Conservation (phyloP, 306 rosid genomes). For the Glycine latifolia region DNA sequence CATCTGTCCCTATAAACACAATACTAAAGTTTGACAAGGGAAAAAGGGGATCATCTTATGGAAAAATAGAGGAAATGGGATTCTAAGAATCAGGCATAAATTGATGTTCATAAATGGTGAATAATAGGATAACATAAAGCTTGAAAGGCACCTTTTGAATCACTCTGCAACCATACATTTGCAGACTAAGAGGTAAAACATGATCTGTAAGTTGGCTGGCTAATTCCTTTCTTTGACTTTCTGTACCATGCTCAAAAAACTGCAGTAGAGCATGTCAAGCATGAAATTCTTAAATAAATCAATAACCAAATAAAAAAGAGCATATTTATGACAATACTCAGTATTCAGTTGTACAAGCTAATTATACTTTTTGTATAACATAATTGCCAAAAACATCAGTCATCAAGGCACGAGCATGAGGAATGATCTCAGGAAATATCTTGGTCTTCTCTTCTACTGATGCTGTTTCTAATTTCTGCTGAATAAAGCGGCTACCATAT, state of each 20-base stretch:
- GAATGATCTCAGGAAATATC: conserved; percentile 89
- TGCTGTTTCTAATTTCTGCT: conserved; percentile 93
- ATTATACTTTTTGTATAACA: conserved; percentile 91
- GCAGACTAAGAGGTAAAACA: conserved; percentile 94
- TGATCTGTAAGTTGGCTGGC: conserved; percentile 83
- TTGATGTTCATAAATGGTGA: conserved; percentile 23
- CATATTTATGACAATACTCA: conserved; percentile 20
- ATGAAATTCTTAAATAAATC: conserved; percentile 40
- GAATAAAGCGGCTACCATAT: conserved; percentile 98
- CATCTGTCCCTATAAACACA: conserved; percentile 25
- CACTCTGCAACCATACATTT: conserved; percentile 99
- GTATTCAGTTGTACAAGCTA: conserved; percentile 43
- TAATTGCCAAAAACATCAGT: conserved; percentile 98
- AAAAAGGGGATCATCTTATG: not conserved
- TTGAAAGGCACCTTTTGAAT: conserved; percentile 85
- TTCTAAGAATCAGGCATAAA: conserved; percentile 23
- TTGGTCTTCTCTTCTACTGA: conserved; percentile 74
- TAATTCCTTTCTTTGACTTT: conserved; percentile 81
- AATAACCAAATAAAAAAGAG: conserved; percentile 34
- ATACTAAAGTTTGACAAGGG: not conserved
- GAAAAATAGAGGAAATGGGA: conserved; percentile 34
- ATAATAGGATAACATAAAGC: conserved; percentile 31
- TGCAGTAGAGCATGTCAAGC: conserved; percentile 69
- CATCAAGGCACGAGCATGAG: conserved; percentile 90
- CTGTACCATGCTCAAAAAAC: conserved; percentile 97